phyloP scores from a whole-genome alignment of 2,329 filamentous ascomycete species.

The Fusarium agapanthi region DNA sequence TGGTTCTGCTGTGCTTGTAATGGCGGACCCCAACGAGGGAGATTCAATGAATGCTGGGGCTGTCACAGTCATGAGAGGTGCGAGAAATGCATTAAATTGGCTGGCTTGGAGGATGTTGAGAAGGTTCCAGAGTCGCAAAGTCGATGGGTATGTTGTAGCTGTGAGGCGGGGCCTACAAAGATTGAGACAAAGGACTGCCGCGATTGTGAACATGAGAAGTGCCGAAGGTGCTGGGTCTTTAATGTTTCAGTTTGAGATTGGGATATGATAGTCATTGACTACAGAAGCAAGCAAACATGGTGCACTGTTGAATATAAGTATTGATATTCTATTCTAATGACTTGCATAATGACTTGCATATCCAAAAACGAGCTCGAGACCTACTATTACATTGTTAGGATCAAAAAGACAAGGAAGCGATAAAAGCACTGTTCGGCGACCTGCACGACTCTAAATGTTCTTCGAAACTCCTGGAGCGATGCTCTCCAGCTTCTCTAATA shows the following conservation, averaged over 20 bases:
- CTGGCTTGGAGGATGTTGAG: not conserved
- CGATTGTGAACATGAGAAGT: not conserved
- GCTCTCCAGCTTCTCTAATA: slow-evolving; percentile 46
- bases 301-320: accelerated
- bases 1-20: not conserved
- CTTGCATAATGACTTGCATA: accelerated
- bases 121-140: not conserved
- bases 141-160: not conserved
- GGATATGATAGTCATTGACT: not conserved
- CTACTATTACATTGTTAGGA: no score
- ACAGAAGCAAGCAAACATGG: not conserved
- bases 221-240: not conserved
- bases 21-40: not conserved
- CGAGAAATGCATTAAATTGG: not conserved
- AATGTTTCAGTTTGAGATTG: not conserved
- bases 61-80: not conserved
- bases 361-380: accelerated
- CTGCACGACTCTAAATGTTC: not conserved
- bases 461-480: slow-evolving; percentile 20
- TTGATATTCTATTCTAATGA: not conserved
- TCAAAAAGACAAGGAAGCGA: accelerated
- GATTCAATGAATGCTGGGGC: not conserved
- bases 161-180: not conserved
- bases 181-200: not conserved
- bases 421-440: accelerated